phyloP scores from a whole-genome alignment of 169 alveolate species.

The Eimeria sp. region DNA sequence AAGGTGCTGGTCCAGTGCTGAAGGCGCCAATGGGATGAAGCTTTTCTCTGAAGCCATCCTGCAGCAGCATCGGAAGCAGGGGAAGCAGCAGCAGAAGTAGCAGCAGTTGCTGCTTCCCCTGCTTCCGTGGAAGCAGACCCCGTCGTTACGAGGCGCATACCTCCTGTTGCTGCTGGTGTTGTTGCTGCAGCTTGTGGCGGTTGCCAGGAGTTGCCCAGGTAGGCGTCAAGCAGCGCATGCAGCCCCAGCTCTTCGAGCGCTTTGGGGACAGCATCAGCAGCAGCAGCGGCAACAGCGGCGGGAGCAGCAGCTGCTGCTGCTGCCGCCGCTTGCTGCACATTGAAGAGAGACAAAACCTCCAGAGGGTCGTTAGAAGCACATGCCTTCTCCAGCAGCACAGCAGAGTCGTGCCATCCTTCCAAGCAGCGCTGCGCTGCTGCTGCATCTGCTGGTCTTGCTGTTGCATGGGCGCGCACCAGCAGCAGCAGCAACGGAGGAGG shows the following conservation, averaged over 20 bases:
- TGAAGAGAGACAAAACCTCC: neutral
- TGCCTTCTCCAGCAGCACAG: constrained; percentile 25
- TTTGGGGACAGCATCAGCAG: neutral
- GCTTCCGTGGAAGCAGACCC: neutral
- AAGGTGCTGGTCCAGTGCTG: constrained; percentile 14
- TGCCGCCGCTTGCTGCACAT: constrained; percentile 4
- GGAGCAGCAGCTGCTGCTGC: neutral
- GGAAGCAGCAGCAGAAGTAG: neutral
- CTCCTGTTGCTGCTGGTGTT: neutral
- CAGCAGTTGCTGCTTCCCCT: neutral
- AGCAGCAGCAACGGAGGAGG: constrained; percentile 69
- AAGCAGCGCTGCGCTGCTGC: constrained; percentile 67
- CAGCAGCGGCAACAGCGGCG: neutral
- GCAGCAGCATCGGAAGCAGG: neutral
- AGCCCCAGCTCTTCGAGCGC: constrained; percentile 7
- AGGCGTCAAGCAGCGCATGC: constrained; percentile 19
- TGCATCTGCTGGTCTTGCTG: neutral
- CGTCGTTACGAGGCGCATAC: neutral
- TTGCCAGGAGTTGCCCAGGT: neutral
- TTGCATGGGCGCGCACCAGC: constrained; percentile 45
- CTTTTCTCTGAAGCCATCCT: constrained; percentile 44
- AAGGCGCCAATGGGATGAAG: constrained; percentile 74
- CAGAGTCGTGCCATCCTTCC: constrained; percentile 54
- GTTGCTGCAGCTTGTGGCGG: neutral
- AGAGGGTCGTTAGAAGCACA: neutral